Base-by-base conservation (phyloP, 1,139 yeast genomes). In the Spathaspora jeffriesii region DNA sequence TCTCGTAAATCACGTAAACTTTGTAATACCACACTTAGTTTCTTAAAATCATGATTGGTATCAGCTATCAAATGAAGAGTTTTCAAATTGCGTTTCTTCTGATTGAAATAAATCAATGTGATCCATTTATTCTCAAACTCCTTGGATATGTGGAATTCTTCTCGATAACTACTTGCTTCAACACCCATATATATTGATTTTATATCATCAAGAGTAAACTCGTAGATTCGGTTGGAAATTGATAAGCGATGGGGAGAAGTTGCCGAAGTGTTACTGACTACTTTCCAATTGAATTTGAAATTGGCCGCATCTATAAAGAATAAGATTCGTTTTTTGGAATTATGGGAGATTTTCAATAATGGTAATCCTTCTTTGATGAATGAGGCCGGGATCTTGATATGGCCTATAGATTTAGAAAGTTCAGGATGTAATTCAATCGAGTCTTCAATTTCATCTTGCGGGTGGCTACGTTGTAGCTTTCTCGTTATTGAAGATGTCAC, bases 131-230 rank as follows among this genome's bases (percentile, higher is more conserved):
- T 70, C 43, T 83, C 82, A 46, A 78, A 79, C 43, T 86, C 91
- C 42, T 81, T 71, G 1, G 92, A 79, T 1, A 91, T 78, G 42
- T 85, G 85, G 53, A 88, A 78, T 62, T 89, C 96, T 59, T 92
- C 97, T 50, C 96, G 71, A 60, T 90, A 92, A 53, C 88, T 87
- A 23, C 79, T 75, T 1, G 97, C 97, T 55, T 86, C 87, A 13
- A 74, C 77, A 10, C 85, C 90, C 10, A 78, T 71, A 46, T 91
- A 69, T 1, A 90, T 77, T 48, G 82, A 85, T 53, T 82, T 82
- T 39, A 93, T 86, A 47, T 82, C 82, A 61, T 88, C 96, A 14
- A 90, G 71, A n/a, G 77, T 70, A 49, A 91, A 71, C 42, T 69
- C 75, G 20, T 81, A 78, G 13, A 74, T 51, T 48, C 60, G 59